Base-by-base conservation (phyloP, 495 filamentous ascomycete species). In the Bacidia gigantensis region DNA sequence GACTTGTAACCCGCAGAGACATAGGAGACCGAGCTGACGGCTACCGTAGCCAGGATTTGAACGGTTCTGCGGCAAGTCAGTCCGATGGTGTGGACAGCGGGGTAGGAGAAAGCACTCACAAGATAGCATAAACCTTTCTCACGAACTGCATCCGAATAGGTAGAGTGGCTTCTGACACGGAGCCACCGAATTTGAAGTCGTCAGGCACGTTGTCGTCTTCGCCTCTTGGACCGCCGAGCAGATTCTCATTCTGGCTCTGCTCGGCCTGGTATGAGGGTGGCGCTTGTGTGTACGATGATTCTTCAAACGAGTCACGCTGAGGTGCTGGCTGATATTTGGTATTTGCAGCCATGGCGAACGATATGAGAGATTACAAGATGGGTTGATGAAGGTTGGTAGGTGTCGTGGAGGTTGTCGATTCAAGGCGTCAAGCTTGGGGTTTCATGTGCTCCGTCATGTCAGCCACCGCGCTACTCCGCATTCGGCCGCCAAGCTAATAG, bases 111-210 rank as follows among this genome's bases (percentile, higher is more conserved):
- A 1, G 48, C n/a, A 65, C 79, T 70, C 70, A 85, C 77, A 90
- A 68, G 61, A 90, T 90, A 20, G 83, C 73, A 66, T 90, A 89
- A 52, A 88, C 85, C 69, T 99, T 99, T 62, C 92, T 86, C 55
- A 99, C 79, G 68, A 99, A 98, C 71, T 89, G 85, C 81, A 96
- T 94, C 55, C 92, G 84, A 66, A 98, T 95, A 56, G 92, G 87
- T 61, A 97, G 72, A 10, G 89, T 93, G 39, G 83, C 93, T 70
- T 96, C 93, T 53, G 90, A 79, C 47, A 97, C 88, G 11, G 79
- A 86, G 35, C 87, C 89, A 42, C 89, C 89, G 62, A 90, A 97
- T 82, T 95, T 98, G 77, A 98, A 97, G 71, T 98, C 92, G 75
- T 98, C 92, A 3, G 92, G 92, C 42, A 98, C 64, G 58, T 88